Conservation (phyloP, 805 yeast genomes). For the Blastobotrys attinorum region DNA sequence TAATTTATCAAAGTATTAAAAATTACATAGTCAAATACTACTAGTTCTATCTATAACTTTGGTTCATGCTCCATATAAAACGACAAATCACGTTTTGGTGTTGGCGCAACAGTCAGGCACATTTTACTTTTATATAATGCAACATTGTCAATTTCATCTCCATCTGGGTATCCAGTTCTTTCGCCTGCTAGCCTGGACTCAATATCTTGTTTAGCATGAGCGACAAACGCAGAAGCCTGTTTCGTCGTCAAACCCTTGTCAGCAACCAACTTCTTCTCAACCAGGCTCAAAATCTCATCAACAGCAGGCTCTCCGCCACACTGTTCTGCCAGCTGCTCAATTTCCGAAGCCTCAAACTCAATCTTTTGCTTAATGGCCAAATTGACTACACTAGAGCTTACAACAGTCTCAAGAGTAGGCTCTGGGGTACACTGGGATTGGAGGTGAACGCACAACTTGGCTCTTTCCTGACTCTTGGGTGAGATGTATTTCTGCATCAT, state of each 20-base stretch:
- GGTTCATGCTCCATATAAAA: conserved; percentile 8
- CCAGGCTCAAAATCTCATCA: conserved; percentile 3
- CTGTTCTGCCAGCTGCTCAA: conserved; percentile 8
- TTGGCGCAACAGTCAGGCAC: conserved; percentile 53
- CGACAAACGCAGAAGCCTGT: conserved; percentile 3
- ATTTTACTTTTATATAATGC: conserved; percentile 51
- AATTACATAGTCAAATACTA: no score
- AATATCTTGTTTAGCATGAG: conserved; percentile 3
- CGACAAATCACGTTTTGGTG: conserved; percentile 34
- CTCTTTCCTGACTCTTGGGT: conserved; percentile 28
- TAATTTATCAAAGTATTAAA: no score
- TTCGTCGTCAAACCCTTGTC: conserved; percentile 7
- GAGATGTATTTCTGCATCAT: conserved; percentile 44
- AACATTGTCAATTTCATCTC: conserved; percentile 36
- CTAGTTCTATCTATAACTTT: no score
- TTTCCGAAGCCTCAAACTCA: conserved; percentile 9
- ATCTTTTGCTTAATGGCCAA: conserved; percentile 9
- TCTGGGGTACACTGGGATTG: conserved; percentile 39
- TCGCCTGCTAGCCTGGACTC: conserved; percentile 3
- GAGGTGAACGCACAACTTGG: conserved; percentile 53
- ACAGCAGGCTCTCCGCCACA: conserved; percentile 8
- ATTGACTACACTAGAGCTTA: conserved; percentile 10
- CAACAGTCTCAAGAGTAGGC: conserved; percentile 6
- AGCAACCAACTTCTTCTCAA: background rate
- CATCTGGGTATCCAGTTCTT: conserved; percentile 39